Conservation (phyloP, 257 asterid genomes). For the Catharanthus roseus region DNA sequence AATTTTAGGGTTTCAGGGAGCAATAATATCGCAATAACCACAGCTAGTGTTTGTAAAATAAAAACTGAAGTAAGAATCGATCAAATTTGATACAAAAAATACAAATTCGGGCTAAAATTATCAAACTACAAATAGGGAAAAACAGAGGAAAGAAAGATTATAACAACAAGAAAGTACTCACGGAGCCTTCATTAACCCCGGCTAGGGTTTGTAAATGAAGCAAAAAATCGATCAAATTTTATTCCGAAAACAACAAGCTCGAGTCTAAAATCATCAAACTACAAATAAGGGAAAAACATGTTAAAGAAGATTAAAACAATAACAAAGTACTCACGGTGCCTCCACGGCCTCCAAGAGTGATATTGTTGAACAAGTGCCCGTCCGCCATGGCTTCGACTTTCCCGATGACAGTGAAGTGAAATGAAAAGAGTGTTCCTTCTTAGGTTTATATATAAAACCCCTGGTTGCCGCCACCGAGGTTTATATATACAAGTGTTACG, state of each 20-base stretch:
- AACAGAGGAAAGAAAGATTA: neutral
- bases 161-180: too few relatives aligned
- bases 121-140: neutral
- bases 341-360: constrained; percentile 89
- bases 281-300: neutral
- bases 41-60: constrained; percentile 17
- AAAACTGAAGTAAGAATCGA: neutral
- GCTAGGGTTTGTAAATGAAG: neutral
- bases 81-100: neutral
- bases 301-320: neutral
- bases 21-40: neutral
- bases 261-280: neutral
- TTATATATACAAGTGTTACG: too few relatives aligned
- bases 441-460: too few relatives aligned
- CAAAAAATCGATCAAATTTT: neutral
- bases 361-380: constrained; percentile 69
- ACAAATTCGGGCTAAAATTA: neutral
- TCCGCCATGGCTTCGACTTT: constrained; percentile 47
- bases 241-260: neutral
- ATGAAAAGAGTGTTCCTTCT: neutral
- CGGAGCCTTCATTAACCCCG: too few relatives aligned
- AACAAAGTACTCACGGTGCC: constrained; percentile 53
- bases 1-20: constrained; percentile 3
- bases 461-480: too few relatives aligned
- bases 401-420: neutral